Conservation (phyloP, 495 filamentous ascomycete genomes). For the Symbiotaphrina buchneri region DNA sequence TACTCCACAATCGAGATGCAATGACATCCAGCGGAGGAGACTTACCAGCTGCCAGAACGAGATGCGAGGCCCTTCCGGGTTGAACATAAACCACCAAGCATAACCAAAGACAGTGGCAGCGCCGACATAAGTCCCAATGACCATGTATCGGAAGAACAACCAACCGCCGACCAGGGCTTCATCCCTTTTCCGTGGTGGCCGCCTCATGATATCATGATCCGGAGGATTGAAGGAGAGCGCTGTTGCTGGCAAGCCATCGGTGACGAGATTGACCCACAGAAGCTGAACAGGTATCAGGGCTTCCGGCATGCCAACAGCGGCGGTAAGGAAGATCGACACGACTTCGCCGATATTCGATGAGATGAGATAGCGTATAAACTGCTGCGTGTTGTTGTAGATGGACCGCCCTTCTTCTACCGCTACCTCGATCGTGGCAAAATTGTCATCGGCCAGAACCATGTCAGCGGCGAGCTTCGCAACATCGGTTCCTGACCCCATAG, state of each 20-base stretch:
- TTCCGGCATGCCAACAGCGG: conserved; percentile 92
- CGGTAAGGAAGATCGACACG: conserved; percentile 97
- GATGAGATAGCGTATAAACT: conserved; percentile 98
- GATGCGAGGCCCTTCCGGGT: conserved; percentile 79
- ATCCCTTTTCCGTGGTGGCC: conserved; percentile 74
- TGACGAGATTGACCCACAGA: conserved; percentile 97
- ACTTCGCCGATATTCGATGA: conserved; percentile 99
- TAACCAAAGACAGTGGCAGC: conserved; percentile 91
- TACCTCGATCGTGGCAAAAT: conserved; percentile 92
- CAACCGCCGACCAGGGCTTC: conserved; percentile 82
- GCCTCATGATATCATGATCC: conserved; percentile 91
- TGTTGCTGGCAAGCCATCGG: conserved; percentile 90
- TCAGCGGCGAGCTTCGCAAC: conserved; percentile 93
- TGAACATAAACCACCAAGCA: conserved; percentile 99
- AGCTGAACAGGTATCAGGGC: conserved; percentile 94
- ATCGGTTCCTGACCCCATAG: conserved; percentile 97
- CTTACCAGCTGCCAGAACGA: conserved; percentile 68
- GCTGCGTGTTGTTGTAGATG: conserved; percentile 99
- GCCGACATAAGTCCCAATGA: conserved; percentile 89
- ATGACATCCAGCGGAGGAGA: background rate
- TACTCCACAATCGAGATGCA: conserved; percentile 5
- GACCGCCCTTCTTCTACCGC: conserved; percentile 94
- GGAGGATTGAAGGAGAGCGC: conserved; percentile 94
- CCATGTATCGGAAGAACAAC: conserved; percentile 95
- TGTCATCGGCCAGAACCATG: conserved; percentile 97